Conservation (phyloP, 805 yeast species). For the Spathaspora gorwiae region DNA sequence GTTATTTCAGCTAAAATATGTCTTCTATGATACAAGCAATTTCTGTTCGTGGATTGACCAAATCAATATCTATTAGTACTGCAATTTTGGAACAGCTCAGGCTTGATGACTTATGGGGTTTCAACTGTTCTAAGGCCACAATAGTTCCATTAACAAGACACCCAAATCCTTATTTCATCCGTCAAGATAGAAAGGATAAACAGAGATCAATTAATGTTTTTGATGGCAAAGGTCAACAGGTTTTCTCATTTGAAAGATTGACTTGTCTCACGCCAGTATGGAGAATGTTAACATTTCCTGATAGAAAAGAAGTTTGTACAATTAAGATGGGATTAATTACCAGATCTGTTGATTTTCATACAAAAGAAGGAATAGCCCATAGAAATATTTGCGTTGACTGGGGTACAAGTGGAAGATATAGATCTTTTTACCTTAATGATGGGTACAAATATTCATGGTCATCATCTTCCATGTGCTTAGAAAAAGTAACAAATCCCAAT, state of each 20-base stretch:
- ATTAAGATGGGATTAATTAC: slow-evolving; percentile 45
- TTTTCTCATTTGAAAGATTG: slow-evolving; percentile 49
- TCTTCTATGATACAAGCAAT: slow-evolving; percentile 40
- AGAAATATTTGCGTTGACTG: slow-evolving; percentile 35
- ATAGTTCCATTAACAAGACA: slow-evolving; percentile 36
- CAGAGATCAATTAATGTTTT: slow-evolving; percentile 47
- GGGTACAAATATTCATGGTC: slow-evolving; percentile 58
- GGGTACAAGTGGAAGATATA: slow-evolving; percentile 35
- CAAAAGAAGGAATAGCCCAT: slow-evolving; percentile 41
- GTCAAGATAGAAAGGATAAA: slow-evolving; percentile 46
- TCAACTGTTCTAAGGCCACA: slow-evolving; percentile 36
- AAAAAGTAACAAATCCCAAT: slow-evolving; percentile 49
- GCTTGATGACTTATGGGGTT: slow-evolving; percentile 32
- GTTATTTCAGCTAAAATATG: slow-evolving; percentile 10
- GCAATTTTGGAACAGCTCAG: slow-evolving; percentile 41
- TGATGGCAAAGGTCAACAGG: slow-evolving; percentile 36
- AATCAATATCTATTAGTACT: slow-evolving; percentile 36
- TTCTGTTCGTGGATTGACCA: slow-evolving; percentile 41
- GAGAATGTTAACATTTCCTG: slow-evolving; percentile 44
- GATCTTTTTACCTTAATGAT: slow-evolving; percentile 47
- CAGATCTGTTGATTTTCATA: slow-evolving; percentile 48
- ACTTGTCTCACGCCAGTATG: slow-evolving; percentile 47
- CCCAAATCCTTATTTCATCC: slow-evolving; percentile 41
- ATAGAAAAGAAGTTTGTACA: slow-evolving; percentile 46
- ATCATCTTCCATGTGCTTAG: slow-evolving; percentile 47